phyloP scores from a whole-genome alignment of 331 rosid genomes.

The Cucumis variabilis region DNA sequence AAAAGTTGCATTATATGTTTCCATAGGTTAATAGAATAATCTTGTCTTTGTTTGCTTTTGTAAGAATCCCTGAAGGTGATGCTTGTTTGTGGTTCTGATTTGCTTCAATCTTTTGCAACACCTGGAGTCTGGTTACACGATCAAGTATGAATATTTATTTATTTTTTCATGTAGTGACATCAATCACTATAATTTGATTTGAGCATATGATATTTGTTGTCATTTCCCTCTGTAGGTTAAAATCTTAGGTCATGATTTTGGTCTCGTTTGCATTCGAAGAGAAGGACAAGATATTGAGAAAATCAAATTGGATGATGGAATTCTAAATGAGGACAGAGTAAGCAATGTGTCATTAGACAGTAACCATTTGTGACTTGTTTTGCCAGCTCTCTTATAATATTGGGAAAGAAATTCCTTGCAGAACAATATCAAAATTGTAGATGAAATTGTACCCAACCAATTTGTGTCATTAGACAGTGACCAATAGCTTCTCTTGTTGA shows the following conservation, averaged over 20 bases:
- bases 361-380: background rate
- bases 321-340: slow-evolving; percentile 66
- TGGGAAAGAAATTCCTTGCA: slow-evolving; percentile 34
- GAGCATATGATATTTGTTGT: background rate
- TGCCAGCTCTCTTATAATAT: background rate
- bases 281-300: slow-evolving; percentile 87
- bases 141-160: slow-evolving; percentile 52
- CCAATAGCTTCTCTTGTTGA: slow-evolving; percentile 12
- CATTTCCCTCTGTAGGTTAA: slow-evolving; percentile 52
- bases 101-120: slow-evolving; percentile 74
- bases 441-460: slow-evolving; percentile 82
- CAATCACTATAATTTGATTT: background rate
- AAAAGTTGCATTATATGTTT: background rate
- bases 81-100: slow-evolving; percentile 95
- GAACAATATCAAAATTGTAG: slow-evolving; percentile 75
- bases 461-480: no score
- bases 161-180: background rate
- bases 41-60: slow-evolving; percentile 37
- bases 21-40: slow-evolving; percentile 26
- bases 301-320: slow-evolving; percentile 52
- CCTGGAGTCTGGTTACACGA: slow-evolving; percentile 81
- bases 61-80: slow-evolving; percentile 80
- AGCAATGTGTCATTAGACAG: slow-evolving; percentile 1
- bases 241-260: slow-evolving; percentile 70
- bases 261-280: slow-evolving; percentile 76